phyloP scores from a whole-genome alignment of 2,329 filamentous ascomycete genomes.

The Thelonectria discophora region DNA sequence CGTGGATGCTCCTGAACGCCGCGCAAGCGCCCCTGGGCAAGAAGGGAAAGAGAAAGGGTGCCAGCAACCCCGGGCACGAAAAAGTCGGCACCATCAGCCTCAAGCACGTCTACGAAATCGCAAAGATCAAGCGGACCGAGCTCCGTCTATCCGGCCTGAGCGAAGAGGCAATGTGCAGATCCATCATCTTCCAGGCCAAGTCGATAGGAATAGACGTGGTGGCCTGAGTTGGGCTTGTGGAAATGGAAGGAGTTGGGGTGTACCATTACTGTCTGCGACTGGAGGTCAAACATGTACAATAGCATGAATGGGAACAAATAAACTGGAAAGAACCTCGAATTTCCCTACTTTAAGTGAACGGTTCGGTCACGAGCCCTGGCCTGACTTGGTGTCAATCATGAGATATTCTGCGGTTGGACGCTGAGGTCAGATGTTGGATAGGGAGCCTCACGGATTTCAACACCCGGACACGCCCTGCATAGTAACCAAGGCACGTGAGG shows the following conservation, averaged over 20 bases:
- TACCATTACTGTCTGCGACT: slow-evolving; percentile 22
- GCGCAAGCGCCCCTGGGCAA: slow-evolving; percentile 76
- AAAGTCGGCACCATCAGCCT: slow-evolving; percentile 85
- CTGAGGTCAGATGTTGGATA: not conserved
- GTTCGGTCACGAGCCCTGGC: not conserved
- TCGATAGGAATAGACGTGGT: slow-evolving; percentile 78
- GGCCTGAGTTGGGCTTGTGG: slow-evolving; percentile 53
- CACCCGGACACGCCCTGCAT: not conserved
- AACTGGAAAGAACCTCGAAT: slow-evolving; percentile 28
- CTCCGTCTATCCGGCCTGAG: slow-evolving; percentile 75
- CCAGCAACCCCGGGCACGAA: slow-evolving; percentile 77
- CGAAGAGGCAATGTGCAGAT: slow-evolving; percentile 76
- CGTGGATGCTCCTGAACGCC: slow-evolving; percentile 86
- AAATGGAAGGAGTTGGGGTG: slow-evolving; percentile 16
- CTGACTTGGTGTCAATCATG: not conserved
- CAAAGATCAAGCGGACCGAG: slow-evolving; percentile 91
- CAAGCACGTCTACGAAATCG: slow-evolving; percentile 98
- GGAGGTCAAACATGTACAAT: slow-evolving; percentile 38
- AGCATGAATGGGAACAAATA: slow-evolving; percentile 31
- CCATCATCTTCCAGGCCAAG: slow-evolving; percentile 78
- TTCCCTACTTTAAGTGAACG: not conserved
- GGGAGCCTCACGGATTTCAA: not conserved
- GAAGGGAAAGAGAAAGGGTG: slow-evolving; percentile 82
- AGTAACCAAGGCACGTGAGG: not conserved
- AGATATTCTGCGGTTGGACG: not conserved